These are phyloP conservation scores for Camellia sinensis DNA, from an alignment of 148 eudicot genomes.

Conservation along the genomic window DNA sequence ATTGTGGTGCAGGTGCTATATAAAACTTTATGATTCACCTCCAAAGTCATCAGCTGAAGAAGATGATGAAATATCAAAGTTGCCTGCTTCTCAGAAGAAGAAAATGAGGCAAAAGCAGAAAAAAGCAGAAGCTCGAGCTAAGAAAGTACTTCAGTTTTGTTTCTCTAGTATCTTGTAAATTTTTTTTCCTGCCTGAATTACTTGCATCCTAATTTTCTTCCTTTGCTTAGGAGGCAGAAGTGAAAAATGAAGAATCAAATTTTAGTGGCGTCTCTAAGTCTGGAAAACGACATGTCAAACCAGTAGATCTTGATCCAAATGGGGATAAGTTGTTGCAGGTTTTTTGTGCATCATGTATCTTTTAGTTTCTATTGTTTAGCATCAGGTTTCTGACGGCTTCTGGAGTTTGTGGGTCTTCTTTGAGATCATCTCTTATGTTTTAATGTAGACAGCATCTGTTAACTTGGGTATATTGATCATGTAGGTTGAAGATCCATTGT, in stretches of 20 bases:
- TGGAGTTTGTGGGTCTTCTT: neutral
- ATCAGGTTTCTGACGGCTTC: neutral
- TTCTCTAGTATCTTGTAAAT: neutral
- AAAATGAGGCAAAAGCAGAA: slow-evolving; percentile 94
- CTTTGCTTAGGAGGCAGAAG: slow-evolving; percentile 83
- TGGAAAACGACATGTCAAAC: slow-evolving; percentile 72
- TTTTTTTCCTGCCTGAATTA: slow-evolving; percentile 8
- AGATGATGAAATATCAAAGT: slow-evolving; percentile 84
- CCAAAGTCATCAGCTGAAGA: slow-evolving; percentile 77
- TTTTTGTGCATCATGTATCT: neutral
- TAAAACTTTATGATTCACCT: slow-evolving; percentile 86
- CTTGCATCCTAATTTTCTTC: slow-evolving; percentile 17
- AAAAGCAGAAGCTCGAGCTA: slow-evolving; percentile 95
- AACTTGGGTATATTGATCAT: slow-evolving; percentile 6
- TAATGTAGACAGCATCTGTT: neutral
- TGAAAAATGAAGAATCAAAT: slow-evolving; percentile 75
- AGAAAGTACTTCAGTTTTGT: slow-evolving; percentile 53
- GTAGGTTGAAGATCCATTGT: slow-evolving; percentile 87
- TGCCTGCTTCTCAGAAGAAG: slow-evolving; percentile 90
- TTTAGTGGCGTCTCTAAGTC: slow-evolving; percentile 61
- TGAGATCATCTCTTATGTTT: neutral
- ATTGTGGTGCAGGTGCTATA: slow-evolving; percentile 69
- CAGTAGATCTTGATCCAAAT: slow-evolving; percentile 91
- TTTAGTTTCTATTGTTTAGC: neutral
- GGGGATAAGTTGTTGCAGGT: slow-evolving; percentile 95